phyloP scores from a whole-genome alignment of 75 land plant species.

The Cryptomeria japonica region DNA sequence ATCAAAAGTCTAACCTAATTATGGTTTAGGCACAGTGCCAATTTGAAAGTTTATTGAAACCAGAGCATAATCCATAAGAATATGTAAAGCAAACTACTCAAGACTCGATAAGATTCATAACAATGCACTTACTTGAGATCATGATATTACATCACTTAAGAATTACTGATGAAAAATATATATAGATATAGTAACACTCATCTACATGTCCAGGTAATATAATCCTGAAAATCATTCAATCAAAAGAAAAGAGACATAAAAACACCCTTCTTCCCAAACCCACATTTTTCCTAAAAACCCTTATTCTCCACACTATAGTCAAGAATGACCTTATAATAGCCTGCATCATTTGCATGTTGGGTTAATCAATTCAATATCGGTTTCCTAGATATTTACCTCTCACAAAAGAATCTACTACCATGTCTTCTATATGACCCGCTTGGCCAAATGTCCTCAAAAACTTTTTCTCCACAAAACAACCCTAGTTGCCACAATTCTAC shows the following conservation, averaged over 20 bases:
- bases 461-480: conserved; percentile 50
- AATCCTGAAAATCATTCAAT: background rate
- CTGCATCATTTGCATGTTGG: conserved; percentile 34
- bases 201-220: too few relatives aligned
- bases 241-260: conserved; percentile 61
- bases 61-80: too few relatives aligned
- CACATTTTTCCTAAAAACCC: conserved; percentile 69
- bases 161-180: too few relatives aligned
- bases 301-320: conserved; percentile 53
- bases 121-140: too few relatives aligned
- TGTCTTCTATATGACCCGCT: conserved; percentile 76
- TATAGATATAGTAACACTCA: too few relatives aligned
- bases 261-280: conserved; percentile 40
- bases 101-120: too few relatives aligned
- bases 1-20: too few relatives aligned
- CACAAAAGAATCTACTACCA: conserved; percentile 60
- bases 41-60: too few relatives aligned
- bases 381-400: conserved; percentile 65
- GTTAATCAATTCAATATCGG: conserved; percentile 43
- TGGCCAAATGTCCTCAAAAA: conserved; percentile 41
- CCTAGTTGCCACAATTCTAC: conserved; percentile 44
- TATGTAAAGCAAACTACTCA: too few relatives aligned
- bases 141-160: too few relatives aligned
- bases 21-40: too few relatives aligned
- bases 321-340: conserved; percentile 76